Evolutionary conservation across 768 basidiomycete species (phyloP).

Genomic region (Clavaria fumosa): DNA sequence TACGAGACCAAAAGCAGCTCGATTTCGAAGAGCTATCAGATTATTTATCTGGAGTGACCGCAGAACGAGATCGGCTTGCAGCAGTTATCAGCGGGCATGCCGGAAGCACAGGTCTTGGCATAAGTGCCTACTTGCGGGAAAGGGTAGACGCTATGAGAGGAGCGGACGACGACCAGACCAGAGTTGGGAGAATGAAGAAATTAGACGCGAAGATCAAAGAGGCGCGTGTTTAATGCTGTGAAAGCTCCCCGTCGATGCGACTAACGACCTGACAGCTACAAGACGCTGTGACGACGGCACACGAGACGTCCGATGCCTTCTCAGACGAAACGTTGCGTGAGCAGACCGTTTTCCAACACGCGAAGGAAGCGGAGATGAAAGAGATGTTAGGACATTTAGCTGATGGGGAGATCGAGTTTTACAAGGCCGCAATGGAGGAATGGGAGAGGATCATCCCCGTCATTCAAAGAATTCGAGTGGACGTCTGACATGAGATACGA

Average conservation of each 20-base stretch:
- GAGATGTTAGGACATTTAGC: conserved; percentile 81
- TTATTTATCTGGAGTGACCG: conserved; percentile 83
- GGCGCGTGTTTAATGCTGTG: conserved; percentile 27
- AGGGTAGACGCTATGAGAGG: conserved; percentile 85
- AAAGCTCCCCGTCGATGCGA: neutral
- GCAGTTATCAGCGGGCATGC: conserved; percentile 83
- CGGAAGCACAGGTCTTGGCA: conserved; percentile 67
- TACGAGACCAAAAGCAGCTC: conserved; percentile 96
- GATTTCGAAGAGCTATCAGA: conserved; percentile 96
- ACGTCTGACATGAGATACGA: conserved; percentile 36
- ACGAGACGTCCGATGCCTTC: conserved; percentile 93
- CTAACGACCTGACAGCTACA: conserved; percentile 57
- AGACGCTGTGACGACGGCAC: conserved; percentile 89
- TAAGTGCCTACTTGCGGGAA: conserved; percentile 84
- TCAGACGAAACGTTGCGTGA: conserved; percentile 90
- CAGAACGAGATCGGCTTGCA: conserved; percentile 84
- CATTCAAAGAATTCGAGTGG: conserved; percentile 88
- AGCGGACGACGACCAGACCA: conserved; percentile 81
- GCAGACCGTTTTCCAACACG: conserved; percentile 76
- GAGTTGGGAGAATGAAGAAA: conserved; percentile 89
- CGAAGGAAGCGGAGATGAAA: conserved; percentile 95
- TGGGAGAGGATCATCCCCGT: conserved; percentile 93
- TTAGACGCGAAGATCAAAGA: conserved; percentile 92
- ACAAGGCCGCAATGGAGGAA: conserved; percentile 89
- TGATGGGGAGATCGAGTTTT: conserved; percentile 91